phyloP scores from a whole-genome alignment of 2,329 filamentous ascomycete species.

The Arthrinium phaeospermum region DNA sequence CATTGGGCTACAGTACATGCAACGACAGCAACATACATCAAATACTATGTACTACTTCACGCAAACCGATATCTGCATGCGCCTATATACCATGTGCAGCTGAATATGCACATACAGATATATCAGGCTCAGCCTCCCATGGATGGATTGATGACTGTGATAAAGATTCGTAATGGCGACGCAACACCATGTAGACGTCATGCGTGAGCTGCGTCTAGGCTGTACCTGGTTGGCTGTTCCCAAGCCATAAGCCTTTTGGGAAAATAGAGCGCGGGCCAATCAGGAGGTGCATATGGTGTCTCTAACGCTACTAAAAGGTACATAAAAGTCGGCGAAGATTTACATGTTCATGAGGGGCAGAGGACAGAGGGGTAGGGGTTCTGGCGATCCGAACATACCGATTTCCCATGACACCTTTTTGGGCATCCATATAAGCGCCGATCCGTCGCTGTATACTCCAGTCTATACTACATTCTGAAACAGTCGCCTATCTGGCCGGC shows the following conservation, averaged over 20 bases:
- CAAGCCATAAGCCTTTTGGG: conserved; percentile 4
- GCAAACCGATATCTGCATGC: neutral
- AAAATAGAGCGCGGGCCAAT: neutral
- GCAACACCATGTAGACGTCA: neutral
- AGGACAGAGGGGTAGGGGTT: neutral
- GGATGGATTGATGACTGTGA: neutral
- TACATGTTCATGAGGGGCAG: neutral
- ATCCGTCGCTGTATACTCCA: neutral
- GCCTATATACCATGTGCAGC: neutral
- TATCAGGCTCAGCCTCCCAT: neutral
- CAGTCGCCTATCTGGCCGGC: conserved; percentile 12
- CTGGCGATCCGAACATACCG: conserved; percentile 1
- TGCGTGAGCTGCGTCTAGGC: neutral
- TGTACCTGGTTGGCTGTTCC: neutral
- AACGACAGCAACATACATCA: no score
- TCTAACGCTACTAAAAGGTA: neutral
- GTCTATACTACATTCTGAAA: conserved; percentile 10
- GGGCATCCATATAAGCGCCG: conserved; percentile 12
- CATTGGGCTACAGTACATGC: neutral
- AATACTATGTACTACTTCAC: neutral
- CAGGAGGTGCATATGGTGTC: neutral
- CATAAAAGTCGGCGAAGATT: neutral
- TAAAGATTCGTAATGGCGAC: conserved; percentile 5
- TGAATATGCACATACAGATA: neutral
- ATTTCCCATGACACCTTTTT: neutral